Conservation (phyloP, 768 basidiomycete species). For the Zangia roseola region DNA sequence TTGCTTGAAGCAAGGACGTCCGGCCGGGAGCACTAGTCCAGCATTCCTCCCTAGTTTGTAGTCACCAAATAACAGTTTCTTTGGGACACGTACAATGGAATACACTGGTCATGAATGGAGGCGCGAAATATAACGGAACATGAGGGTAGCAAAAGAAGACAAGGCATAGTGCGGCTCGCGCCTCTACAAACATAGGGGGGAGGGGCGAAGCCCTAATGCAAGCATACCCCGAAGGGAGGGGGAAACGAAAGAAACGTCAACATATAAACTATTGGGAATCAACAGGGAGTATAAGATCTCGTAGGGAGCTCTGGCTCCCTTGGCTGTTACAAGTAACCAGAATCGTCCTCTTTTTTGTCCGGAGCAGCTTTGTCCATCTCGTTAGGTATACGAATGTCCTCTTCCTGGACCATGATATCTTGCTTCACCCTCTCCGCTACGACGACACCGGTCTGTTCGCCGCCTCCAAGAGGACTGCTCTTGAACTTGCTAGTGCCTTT, state of each 20-base stretch:
- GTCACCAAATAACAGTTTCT: no score
- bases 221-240: no score
- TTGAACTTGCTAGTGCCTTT: slow-evolving; percentile 64
- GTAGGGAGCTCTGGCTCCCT: neutral
- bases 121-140: no score
- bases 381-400: slow-evolving; percentile 33
- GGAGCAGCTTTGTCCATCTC: slow-evolving; percentile 35
- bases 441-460: slow-evolving; percentile 42
- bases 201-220: no score
- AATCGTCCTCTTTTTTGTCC: slow-evolving; percentile 33
- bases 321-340: slow-evolving; percentile 26
- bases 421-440: slow-evolving; percentile 50
- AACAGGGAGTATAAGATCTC: neutral
- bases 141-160: no score
- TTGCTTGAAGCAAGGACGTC: neutral
- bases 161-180: no score
- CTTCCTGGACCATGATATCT: slow-evolving; percentile 24
- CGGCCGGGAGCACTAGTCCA: neutral
- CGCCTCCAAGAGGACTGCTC: slow-evolving; percentile 64
- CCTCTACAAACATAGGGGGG: no score
- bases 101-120: no score
- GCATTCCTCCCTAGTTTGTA: no score
- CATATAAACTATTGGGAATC: neutral
- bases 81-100: no score
- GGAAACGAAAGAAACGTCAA: no score